Conservation (phyloP, 495 filamentous ascomycete species). For the Hypomontagnella submonticulosa region DNA sequence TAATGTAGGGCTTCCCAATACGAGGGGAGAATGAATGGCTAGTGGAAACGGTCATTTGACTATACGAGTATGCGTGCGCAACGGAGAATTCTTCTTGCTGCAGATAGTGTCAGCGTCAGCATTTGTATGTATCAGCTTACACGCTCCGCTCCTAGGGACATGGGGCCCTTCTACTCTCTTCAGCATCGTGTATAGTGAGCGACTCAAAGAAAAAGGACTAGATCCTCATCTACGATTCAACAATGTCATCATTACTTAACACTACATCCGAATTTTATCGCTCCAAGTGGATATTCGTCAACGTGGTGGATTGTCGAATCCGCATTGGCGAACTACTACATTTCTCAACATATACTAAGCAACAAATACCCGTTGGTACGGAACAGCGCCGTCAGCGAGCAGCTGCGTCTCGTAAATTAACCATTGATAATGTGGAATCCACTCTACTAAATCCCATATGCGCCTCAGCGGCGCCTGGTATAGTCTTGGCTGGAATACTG, state of each 20-base stretch:
- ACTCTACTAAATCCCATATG: slow-evolving; percentile 30
- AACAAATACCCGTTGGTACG: slow-evolving; percentile 35
- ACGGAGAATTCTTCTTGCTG: not conserved
- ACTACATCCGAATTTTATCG: slow-evolving; percentile 12
- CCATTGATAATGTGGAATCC: slow-evolving; percentile 39
- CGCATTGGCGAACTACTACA: slow-evolving; percentile 9
- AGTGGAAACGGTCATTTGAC: no score
- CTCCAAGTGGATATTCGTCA: slow-evolving; percentile 26
- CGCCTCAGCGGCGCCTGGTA: slow-evolving; percentile 23
- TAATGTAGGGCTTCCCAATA: no score
- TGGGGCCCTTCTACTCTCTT: not conserved
- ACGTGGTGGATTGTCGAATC: slow-evolving; percentile 15
- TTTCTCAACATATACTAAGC: slow-evolving; percentile 24
- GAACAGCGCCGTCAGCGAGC: slow-evolving; percentile 41
- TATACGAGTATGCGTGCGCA: not conserved
- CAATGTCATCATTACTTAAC: no score
- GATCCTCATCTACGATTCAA: not conserved
- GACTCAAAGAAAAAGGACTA: not conserved
- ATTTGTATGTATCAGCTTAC: slow-evolving; percentile 21
- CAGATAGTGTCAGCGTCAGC: slow-evolving; percentile 8
- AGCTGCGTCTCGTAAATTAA: slow-evolving; percentile 43
- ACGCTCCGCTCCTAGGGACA: slow-evolving; percentile 6
- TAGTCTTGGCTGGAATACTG: slow-evolving; percentile 17
- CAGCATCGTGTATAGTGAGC: not conserved
- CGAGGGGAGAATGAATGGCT: no score